Percentiles rank a stretch among this genome's conserved stretches.
phyloP scores from a whole-genome alignment of 257 asterid species.

The Lycium ferocissimum region DNA sequence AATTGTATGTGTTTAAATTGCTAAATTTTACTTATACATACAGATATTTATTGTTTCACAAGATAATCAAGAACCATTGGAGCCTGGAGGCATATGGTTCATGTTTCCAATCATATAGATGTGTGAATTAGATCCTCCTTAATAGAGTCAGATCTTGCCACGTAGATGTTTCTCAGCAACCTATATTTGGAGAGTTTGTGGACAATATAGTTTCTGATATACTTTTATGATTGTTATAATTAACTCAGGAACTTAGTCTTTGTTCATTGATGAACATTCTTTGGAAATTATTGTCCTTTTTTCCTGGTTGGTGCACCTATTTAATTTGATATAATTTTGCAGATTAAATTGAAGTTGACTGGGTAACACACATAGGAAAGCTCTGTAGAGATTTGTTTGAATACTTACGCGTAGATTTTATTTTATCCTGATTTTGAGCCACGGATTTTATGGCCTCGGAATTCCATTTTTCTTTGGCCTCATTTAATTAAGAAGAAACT shows the following conservation, averaged over 20 bases:
- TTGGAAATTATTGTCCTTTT: background rate
- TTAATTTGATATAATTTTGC: background rate
- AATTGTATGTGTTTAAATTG: background rate
- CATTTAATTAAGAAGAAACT: no score
- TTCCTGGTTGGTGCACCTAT: background rate
- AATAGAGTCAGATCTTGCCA: background rate
- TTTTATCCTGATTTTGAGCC: no score
- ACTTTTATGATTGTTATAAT: no score
- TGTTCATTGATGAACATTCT: background rate
- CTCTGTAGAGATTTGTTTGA: background rate
- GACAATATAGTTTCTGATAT: background rate
- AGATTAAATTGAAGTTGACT: background rate
- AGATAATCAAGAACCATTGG: background rate
- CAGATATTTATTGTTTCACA: background rate
- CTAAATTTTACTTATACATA: background rate
- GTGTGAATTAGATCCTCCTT: background rate
- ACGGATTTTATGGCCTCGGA: no score
- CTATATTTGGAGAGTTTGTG: background rate
- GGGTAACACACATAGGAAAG: background rate
- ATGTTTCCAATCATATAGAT: background rate
- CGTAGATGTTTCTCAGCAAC: background rate
- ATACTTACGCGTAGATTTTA: background rate
- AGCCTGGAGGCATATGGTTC: background rate
- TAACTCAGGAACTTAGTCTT: no score
- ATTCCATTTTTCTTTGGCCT: no score